Evolutionary conservation across 1,139 yeast species (phyloP).

Genomic region (Diutina catenulata): DNA sequence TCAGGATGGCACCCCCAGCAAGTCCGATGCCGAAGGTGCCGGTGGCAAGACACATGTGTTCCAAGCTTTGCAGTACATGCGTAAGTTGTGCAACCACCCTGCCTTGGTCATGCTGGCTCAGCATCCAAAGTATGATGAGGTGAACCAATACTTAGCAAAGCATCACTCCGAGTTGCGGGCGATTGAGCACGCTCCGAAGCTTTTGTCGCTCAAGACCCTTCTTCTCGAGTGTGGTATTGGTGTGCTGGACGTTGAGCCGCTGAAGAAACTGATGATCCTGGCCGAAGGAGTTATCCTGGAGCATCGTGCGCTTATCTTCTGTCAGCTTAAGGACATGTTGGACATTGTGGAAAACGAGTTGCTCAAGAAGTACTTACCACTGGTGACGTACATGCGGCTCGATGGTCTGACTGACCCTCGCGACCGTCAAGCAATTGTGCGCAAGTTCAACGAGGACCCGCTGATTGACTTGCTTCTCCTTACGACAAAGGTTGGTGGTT

Average conservation of each 20-base stretch:
- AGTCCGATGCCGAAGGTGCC: slow-evolving; percentile 2
- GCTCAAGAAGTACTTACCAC: slow-evolving; percentile 72
- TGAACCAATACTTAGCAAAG: slow-evolving; percentile 46
- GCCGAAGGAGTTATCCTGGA: slow-evolving; percentile 78
- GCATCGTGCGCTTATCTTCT: slow-evolving; percentile 90
- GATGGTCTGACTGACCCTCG: slow-evolving; percentile 95
- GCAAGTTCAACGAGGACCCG: slow-evolving; percentile 90
- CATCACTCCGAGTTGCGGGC: slow-evolving; percentile 47
- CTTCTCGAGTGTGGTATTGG: slow-evolving; percentile 95
- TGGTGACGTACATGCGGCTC: slow-evolving; percentile 86
- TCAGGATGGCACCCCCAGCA: slow-evolving; percentile 22
- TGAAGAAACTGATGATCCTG: slow-evolving; percentile 25
- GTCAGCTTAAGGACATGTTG: slow-evolving; percentile 95
- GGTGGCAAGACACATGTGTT: slow-evolving; percentile 71
- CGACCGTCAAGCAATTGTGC: slow-evolving; percentile 82
- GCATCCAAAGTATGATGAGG: slow-evolving; percentile 75
- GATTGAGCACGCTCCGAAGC: slow-evolving; percentile 83
- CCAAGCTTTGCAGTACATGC: slow-evolving; percentile 96
- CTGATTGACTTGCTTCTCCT: slow-evolving; percentile 85
- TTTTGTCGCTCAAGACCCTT: slow-evolving; percentile 70
- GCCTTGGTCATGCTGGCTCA: slow-evolving; percentile 76
- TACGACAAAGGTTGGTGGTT: slow-evolving; percentile 97
- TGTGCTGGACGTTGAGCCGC: slow-evolving; percentile 33
- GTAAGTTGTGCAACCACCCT: slow-evolving; percentile 95
- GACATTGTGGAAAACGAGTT: slow-evolving; percentile 92